phyloP scores from a whole-genome alignment of 495 filamentous ascomycete species.

The Rusavskia elegans region DNA sequence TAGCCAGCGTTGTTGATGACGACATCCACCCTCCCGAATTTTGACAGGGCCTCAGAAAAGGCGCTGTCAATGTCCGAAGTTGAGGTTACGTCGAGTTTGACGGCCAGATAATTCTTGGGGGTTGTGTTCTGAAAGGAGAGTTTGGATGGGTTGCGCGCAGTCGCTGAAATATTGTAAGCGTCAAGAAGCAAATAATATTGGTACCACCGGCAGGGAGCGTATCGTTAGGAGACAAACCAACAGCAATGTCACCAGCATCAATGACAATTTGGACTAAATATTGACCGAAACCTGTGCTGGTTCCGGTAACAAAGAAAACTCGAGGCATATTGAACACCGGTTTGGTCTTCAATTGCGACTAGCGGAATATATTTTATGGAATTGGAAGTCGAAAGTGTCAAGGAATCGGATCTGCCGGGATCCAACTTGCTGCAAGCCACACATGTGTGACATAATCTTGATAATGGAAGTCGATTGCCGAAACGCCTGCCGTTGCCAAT shows the following conservation, averaged over 20 bases:
- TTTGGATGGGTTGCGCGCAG: slow-evolving; percentile 18
- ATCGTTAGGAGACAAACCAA: slow-evolving; percentile 1
- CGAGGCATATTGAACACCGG: slow-evolving; percentile 4
- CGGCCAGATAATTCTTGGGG: slow-evolving; percentile 8
- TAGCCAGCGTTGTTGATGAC: slow-evolving; percentile 27
- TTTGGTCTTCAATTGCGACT: too few relatives aligned
- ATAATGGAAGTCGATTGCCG: too few relatives aligned
- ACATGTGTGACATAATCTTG: too few relatives aligned
- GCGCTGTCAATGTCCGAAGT: slow-evolving; percentile 13
- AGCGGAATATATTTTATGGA: too few relatives aligned
- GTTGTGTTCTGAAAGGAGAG: slow-evolving; percentile 12
- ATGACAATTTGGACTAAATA: slow-evolving; percentile 22
- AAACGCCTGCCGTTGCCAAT: too few relatives aligned
- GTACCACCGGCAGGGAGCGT: too few relatives aligned
- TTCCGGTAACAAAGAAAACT: slow-evolving; percentile 24
- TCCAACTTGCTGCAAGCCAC: too few relatives aligned
- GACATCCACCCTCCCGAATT: slow-evolving; percentile 21
- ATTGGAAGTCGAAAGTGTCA: too few relatives aligned
- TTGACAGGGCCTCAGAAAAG: slow-evolving; percentile 13
- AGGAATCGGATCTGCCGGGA: too few relatives aligned
- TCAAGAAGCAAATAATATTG: too few relatives aligned
- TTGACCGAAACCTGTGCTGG: slow-evolving; percentile 22
- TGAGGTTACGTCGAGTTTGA: slow-evolving; percentile 18
- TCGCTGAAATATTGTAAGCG: slow-evolving; percentile 8
- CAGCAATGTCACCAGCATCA: slow-evolving; percentile 20